Percentiles rank a stretch among this genome's conserved stretches.
Evolutionary conservation across 2,329 filamentous ascomycete genomes (phyloP).

Genomic region (Stagonosporopsis rhizophila): DNA sequence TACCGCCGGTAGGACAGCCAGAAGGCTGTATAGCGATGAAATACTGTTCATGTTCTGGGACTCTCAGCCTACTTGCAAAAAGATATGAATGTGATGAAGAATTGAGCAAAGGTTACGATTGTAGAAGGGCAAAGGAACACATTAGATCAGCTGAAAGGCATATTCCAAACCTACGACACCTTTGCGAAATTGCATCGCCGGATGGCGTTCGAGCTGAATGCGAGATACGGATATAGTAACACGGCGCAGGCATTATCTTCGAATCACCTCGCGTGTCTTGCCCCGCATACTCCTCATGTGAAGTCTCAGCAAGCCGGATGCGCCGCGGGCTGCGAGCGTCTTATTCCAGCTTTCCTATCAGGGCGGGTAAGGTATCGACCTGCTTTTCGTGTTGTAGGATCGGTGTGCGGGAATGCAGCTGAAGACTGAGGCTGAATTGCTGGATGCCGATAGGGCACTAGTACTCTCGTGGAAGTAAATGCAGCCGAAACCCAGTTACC

Average conservation of each 20-base stretch:
- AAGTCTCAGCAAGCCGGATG: neutral
- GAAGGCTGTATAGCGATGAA: slow-evolving; percentile 15
- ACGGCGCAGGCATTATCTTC: neutral
- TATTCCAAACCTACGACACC: neutral
- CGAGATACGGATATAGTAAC: slow-evolving; percentile 1
- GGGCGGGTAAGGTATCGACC: neutral
- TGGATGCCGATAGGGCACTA: neutral
- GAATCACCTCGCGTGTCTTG: neutral
- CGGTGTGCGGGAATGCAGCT: neutral
- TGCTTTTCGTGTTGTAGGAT: neutral
- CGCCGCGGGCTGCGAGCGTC: neutral
- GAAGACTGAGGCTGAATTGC: slow-evolving; percentile 5
- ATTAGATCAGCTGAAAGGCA: neutral
- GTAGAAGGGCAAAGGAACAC: neutral
- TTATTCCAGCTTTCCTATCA: neutral
- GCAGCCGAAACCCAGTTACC: slow-evolving; percentile 3
- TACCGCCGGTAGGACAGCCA: slow-evolving; percentile 25
- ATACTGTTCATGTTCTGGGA: slow-evolving; percentile 13
- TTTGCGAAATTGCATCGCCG: slow-evolving; percentile 1
- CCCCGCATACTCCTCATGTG: neutral
- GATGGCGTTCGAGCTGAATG: slow-evolving; percentile 14
- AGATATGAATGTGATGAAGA: neutral
- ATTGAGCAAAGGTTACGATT: neutral
- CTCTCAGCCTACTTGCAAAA: no score
- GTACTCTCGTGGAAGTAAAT: neutral